Percentiles rank a stretch among this genome's conserved stretches.
Evolutionary conservation across 345 rosid genomes (phyloP).

Genomic region (Mangifera indica): DNA sequence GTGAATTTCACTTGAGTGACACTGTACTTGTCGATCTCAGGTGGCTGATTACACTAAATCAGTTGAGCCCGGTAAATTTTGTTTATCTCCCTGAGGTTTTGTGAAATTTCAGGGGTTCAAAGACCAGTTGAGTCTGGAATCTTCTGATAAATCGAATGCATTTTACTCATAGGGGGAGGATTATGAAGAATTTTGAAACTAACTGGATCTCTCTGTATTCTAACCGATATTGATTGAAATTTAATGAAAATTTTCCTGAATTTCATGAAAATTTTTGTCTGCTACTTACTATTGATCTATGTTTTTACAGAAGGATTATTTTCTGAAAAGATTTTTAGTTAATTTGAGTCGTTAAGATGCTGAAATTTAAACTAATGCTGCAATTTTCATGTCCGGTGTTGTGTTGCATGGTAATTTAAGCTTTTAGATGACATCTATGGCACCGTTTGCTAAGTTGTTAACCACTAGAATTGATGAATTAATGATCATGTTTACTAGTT

Average conservation of each 20-base stretch:
- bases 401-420: neutral
- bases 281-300: neutral
- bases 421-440: neutral
- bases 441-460: neutral
- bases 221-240: neutral
- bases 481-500: no score
- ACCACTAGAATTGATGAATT: neutral
- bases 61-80: neutral
- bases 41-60: neutral
- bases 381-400: neutral
- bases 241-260: neutral
- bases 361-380: neutral
- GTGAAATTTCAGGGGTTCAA: neutral
- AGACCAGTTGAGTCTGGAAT: neutral
- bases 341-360: neutral
- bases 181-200: neutral
- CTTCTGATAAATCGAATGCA: neutral
- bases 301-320: neutral
- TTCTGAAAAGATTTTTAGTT: neutral
- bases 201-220: neutral
- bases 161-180: neutral
- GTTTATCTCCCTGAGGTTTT: neutral
- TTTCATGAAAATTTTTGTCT: neutral
- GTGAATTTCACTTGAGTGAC: slow-evolving; percentile 11
- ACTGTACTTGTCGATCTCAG: neutral